Percentiles rank a stretch among this genome's conserved stretches.
Conservation (phyloP, 108 stramenopile genomes). For the Halocafeteria seosinensis region DNA sequence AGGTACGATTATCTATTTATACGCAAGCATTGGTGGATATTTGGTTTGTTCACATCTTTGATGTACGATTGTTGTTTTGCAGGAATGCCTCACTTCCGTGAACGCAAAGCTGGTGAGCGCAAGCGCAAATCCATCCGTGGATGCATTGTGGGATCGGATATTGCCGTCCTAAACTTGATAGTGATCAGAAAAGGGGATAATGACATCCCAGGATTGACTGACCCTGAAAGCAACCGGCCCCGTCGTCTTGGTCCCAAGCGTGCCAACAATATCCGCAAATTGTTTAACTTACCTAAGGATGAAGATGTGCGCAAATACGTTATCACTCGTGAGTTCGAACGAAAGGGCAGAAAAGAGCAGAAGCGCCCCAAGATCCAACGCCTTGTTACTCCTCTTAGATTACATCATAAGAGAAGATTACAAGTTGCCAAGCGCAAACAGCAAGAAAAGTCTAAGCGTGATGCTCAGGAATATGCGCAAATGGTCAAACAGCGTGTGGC, state of each 20-base stretch:
- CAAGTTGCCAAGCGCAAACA: slow-evolving; percentile 54
- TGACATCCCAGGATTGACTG: slow-evolving; percentile 77
- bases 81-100: slow-evolving; percentile 68
- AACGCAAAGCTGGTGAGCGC: slow-evolving; percentile 86
- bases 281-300: slow-evolving; percentile 96
- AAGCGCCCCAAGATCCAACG: slow-evolving; percentile 99
- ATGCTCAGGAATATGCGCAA: slow-evolving; percentile 84
- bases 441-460: slow-evolving; percentile 61
- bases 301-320: slow-evolving; percentile 97
- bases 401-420: slow-evolving; percentile 82
- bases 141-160: slow-evolving; percentile 91
- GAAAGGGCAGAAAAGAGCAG: slow-evolving; percentile 69
- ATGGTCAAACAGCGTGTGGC: slow-evolving; percentile 76
- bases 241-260: slow-evolving; percentile 98
- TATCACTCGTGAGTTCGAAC: slow-evolving; percentile 78
- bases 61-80: no score
- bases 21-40: slow-evolving; percentile 28
- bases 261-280: slow-evolving; percentile 97
- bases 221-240: slow-evolving; percentile 51
- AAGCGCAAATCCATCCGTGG: slow-evolving; percentile 98
- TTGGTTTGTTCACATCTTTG: no score
- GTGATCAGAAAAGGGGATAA: slow-evolving; percentile 80
- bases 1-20: no score
- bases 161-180: slow-evolving; percentile 93
- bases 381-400: slow-evolving; percentile 75